Evolutionary conservation across 2,329 filamentous ascomycete genomes (phyloP).

Genomic region (Diaporthe helianthi): DNA sequence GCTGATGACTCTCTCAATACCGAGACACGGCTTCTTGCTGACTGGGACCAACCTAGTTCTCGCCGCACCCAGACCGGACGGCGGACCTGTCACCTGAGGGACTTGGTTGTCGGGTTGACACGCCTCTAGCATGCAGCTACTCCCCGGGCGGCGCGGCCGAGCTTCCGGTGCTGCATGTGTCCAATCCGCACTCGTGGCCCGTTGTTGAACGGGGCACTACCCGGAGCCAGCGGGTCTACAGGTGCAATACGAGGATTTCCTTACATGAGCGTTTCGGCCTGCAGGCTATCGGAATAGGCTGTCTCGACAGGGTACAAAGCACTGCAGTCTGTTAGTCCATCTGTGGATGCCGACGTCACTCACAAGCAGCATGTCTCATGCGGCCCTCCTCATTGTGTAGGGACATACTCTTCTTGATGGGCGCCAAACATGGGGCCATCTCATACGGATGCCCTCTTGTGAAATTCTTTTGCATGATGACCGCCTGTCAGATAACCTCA

Average conservation of each 20-base stretch:
- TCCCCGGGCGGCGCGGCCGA: slow-evolving; percentile 6
- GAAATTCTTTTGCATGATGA: neutral
- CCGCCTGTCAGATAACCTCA: neutral
- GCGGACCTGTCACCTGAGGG: neutral
- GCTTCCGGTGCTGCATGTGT: slow-evolving; percentile 4
- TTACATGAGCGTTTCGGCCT: slow-evolving; percentile 21
- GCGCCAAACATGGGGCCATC: neutral
- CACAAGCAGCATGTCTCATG: neutral
- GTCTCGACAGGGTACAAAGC: neutral
- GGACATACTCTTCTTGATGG: neutral
- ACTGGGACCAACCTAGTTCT: neutral
- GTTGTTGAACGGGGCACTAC: slow-evolving; percentile 8
- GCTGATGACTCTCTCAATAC: neutral
- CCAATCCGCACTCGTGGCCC: slow-evolving; percentile 9
- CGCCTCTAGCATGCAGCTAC: slow-evolving; percentile 17
- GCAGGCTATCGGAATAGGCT: slow-evolving; percentile 3
- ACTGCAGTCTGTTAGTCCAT: neutral
- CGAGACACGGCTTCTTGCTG: slow-evolving; percentile 23
- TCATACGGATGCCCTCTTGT: neutral
- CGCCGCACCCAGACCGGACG: neutral
- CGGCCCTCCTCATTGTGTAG: neutral
- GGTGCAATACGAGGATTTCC: slow-evolving; percentile 30
- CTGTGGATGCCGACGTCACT: neutral
- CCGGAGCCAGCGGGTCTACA: slow-evolving; percentile 14
- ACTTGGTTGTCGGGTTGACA: neutral